A percentile compares a stretch with the other conserved stretches of the same genome.
Conservation (phyloP, 202 grass and related monocot genomes). For the Carex arenaria region DNA sequence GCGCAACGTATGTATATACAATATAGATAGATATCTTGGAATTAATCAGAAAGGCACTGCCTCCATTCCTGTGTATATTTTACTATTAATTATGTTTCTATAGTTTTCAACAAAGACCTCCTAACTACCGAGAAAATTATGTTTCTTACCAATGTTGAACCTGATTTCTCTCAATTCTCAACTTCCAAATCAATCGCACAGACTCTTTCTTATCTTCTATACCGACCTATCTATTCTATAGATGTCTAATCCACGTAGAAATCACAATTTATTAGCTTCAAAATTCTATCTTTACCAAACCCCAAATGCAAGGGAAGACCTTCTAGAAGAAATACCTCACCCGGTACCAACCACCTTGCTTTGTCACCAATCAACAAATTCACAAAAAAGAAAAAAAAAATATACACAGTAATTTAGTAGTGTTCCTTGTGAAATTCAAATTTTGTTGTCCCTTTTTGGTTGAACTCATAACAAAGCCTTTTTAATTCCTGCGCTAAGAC, state of each 20-base stretch:
- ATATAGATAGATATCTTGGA: not conserved
- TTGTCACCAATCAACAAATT: constrained; percentile 2
- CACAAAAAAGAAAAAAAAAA: not conserved
- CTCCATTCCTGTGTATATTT: constrained; percentile 6
- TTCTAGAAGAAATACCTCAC: constrained; percentile 22
- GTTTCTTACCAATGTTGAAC: not conserved
- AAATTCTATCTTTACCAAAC: constrained; percentile 21
- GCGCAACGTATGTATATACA: not conserved
- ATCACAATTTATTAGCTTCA: constrained; percentile 16
- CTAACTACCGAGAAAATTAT: constrained; percentile 23
- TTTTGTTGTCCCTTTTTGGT: constrained; percentile 71
- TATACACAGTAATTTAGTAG: constrained; percentile 44
- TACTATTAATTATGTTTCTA: constrained; percentile 8
- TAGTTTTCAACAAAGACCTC: constrained; percentile 19
- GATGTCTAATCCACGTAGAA: not conserved
- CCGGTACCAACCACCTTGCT: not conserved
- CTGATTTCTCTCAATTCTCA: constrained; percentile 16
- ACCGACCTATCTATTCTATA: constrained; percentile 12
- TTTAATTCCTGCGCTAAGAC: constrained; percentile 83
- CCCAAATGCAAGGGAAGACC: constrained; percentile 8
- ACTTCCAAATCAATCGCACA: constrained; percentile 23
- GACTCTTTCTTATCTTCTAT: constrained; percentile 22
- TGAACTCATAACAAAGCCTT: constrained; percentile 88
- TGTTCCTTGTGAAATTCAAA: constrained; percentile 98
- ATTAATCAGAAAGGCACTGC: not conserved